Evolutionary conservation across 2,329 filamentous ascomycete genomes (phyloP), one percentile per base, ranked within the genome.

Genomic region (Pseudocercospora macadamiae): DNA sequence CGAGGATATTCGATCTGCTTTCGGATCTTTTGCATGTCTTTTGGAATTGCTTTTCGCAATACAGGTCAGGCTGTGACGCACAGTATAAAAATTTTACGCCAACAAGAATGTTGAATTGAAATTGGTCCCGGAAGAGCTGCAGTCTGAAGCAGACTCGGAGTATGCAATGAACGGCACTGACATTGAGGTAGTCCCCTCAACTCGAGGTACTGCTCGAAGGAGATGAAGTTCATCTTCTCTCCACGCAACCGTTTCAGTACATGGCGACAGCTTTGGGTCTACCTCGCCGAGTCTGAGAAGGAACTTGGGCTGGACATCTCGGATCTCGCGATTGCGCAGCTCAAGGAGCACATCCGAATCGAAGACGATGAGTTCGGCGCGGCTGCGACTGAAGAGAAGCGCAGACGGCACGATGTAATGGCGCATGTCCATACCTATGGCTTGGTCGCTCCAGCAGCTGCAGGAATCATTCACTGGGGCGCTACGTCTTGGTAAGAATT

Each of bases 241-340:
- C 85, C 88, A 59, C 85, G 91, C 42, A 88, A 86, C 54, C 83
- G 91, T 26, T 86, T 87, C 74, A 87, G 85, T 39, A 91, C 86
- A 55, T 96, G 91, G 91, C 86, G 92, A 64, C 83, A 90, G 73
- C 85, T 96, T 16, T 97, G 93, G 93, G 79, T 93, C 44, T 87
- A 83, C 77, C 88, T 96, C 9, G 92, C 92, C 21, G 88, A 96
- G 80, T 82, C 84, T 8, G 89, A 96, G 80, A 87, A 87, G 74
- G 89, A 93, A 74, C 83, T 96, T 2, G 91, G 91, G 2, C 83
- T 96, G 47, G 79, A 77, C 44, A 93, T 96, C 71, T 86, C 84
- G 12, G 83, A 85, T n/a, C 82, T 93, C 37, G 80, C 79, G 1
- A 74, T 82, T 54, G 62, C 71, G 56, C 77, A 82, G 70, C 76